A percentile compares a stretch with the other conserved stretches of the same genome.
These are phyloP conservation scores for Cercospora sp. DNA, from an alignment of 2,329 filamentous ascomycete genomes.

Conservation along the genomic window DNA sequence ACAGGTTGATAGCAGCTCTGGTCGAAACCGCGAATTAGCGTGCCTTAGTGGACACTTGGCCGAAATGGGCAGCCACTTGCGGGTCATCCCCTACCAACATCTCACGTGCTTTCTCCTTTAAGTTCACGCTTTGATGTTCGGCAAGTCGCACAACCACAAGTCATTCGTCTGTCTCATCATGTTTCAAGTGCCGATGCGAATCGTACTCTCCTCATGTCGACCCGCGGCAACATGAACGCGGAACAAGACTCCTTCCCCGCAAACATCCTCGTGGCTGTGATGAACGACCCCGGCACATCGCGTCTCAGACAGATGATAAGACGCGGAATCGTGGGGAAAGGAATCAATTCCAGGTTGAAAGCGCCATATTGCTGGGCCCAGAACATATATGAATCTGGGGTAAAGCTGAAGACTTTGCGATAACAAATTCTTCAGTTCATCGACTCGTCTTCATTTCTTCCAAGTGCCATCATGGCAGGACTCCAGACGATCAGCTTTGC, in stretches of 20 bases:
- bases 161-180: background rate
- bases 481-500: background rate
- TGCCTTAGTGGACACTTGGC: background rate
- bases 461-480: background rate
- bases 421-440: background rate
- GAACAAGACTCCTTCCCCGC: background rate
- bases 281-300: background rate
- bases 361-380: background rate
- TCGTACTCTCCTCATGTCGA: background rate
- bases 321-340: background rate
- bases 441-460: background rate
- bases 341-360: background rate
- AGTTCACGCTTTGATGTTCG: background rate
- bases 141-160: background rate
- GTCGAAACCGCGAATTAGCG: background rate
- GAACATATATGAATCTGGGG: background rate
- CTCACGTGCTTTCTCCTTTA: background rate
- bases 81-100: background rate
- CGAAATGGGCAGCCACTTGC: background rate
- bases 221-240: background rate
- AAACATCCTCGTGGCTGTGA: background rate
- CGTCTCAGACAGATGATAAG: background rate
- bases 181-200: background rate
- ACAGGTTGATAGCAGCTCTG: background rate
- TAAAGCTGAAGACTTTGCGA: background rate